phyloP scores from a whole-genome alignment of 768 basidiomycete species.

The Hortiboletus flavorubellus region DNA sequence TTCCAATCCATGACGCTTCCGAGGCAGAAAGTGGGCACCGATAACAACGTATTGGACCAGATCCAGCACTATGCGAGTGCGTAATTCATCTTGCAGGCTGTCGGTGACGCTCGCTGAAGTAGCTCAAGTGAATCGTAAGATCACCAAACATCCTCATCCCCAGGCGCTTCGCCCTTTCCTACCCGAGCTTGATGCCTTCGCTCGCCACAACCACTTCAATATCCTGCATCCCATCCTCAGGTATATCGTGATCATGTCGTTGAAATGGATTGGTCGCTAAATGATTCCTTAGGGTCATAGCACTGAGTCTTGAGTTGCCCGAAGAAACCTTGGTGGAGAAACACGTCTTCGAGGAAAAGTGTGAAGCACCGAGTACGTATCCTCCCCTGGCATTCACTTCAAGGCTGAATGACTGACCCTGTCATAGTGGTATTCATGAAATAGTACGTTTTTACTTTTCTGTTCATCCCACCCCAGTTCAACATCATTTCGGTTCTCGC shows the following conservation, averaged over 20 bases:
- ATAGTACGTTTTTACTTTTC: slow-evolving; percentile 39
- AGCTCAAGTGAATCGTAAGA: slow-evolving; percentile 43
- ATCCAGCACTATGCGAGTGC: slow-evolving; percentile 56
- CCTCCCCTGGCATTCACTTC: not conserved
- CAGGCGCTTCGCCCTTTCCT: slow-evolving; percentile 44
- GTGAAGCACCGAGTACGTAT: slow-evolving; percentile 38
- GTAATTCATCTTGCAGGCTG: not conserved
- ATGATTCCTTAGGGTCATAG: slow-evolving; percentile 39
- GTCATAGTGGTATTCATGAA: slow-evolving; percentile 58
- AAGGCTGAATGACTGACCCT: not conserved
- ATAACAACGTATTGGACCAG: slow-evolving; percentile 51
- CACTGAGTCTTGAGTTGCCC: slow-evolving; percentile 48
- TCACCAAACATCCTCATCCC: slow-evolving; percentile 46
- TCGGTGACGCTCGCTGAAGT: not conserved
- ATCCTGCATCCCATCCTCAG: slow-evolving; percentile 47
- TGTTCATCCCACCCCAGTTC: not conserved
- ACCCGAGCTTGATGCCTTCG: slow-evolving; percentile 49
- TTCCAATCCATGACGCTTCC: not conserved
- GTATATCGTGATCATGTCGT: slow-evolving; percentile 17
- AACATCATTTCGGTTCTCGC: not conserved
- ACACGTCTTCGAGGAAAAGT: slow-evolving; percentile 39
- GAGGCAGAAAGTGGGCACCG: slow-evolving; percentile 48
- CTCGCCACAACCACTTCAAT: slow-evolving; percentile 47
- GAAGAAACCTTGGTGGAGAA: slow-evolving; percentile 47
- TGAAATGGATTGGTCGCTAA: not conserved